Base-by-base conservation (phyloP, 176 grass and related monocot species). In the Rhynchospora tenuis region DNA sequence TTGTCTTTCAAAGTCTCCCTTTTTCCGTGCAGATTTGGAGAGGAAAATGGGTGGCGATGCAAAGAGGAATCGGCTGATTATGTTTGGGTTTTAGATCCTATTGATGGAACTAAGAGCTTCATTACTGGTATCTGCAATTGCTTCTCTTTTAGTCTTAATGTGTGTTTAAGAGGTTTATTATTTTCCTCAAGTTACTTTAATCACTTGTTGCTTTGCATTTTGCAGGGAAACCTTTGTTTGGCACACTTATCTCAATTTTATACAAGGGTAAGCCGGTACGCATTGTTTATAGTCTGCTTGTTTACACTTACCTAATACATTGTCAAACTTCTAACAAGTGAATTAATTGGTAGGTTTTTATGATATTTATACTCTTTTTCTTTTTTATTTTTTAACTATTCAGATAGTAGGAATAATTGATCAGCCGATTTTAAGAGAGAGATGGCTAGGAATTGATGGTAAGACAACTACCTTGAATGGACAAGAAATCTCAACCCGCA, bases 21-120 rank as follows among this genome's bases (percentile, higher is more conserved):
- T 43, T 76, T 27, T 85, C 64, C 28, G 9, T 90, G 38, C 74
- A 98, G 95, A 88, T 98, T 93, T 42, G 92, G 95, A 6, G 90
- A 98, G 80, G 95, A 98, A 84, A 91, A 93, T 59, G 95, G 92
- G 43, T 98, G 95, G 92, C 88, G 73, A 83, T 98, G 92, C 50
- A 80, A 59, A 43, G 78, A 90, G 73, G 75, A 79, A 67, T 90
- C 87, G 59, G 81, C 92, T 82, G 90, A 98, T 83, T 98, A 88
- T 88, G 95, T 94, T 31, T 98, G 92, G 95, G 90, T 98, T 81
- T 87, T 93, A 85, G 95, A 98, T 55, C 92, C 95, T 51, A 94
- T 94, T 85, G 95, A 98, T 65, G 95, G 95, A 59, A 98, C 95
- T 0, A 98, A 94, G 78, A 98, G 92, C 57, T 98, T 98, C 62